Evolutionary conservation across 2,329 filamentous ascomycete species (phyloP).

Genomic region (Penicillium janthinellum): DNA sequence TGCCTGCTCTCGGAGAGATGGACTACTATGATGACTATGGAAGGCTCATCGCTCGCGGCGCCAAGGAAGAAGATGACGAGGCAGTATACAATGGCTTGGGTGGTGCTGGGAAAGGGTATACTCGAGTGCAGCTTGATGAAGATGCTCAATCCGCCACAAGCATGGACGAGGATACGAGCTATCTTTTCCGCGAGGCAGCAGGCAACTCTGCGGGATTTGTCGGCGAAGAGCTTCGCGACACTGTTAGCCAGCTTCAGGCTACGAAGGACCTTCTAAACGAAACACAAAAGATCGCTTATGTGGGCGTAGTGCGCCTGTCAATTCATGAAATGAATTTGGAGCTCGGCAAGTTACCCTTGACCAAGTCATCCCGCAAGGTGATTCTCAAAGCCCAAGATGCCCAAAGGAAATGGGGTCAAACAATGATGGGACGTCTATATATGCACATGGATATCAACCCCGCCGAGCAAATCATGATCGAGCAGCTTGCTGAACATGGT

Average conservation of each 20-base stretch:
- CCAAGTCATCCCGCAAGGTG: conserved; percentile 71
- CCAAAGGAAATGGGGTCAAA: conserved; percentile 94
- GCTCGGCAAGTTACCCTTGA: conserved; percentile 60
- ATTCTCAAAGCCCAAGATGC: conserved; percentile 71
- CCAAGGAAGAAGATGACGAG: conserved; percentile 68
- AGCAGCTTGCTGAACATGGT: conserved; percentile 90
- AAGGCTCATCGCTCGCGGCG: conserved; percentile 79
- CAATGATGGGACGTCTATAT: conserved; percentile 96
- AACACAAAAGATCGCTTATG: conserved; percentile 93
- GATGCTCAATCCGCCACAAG: conserved; percentile 92
- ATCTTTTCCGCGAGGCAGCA: conserved; percentile 79
- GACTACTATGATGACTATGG: conserved; percentile 97
- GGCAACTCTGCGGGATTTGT: conserved; percentile 64
- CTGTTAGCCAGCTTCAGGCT: conserved; percentile 86
- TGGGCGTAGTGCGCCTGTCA: conserved; percentile 81
- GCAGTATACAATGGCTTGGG: conserved; percentile 76
- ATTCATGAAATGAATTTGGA: conserved; percentile 76
- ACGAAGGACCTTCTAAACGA: conserved; percentile 96
- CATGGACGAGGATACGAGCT: conserved; percentile 95
- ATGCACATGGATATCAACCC: conserved; percentile 93
- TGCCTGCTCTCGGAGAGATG: conserved; percentile 90
- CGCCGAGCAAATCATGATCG: conserved; percentile 94
- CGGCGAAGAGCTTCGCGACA: conserved; percentile 82
- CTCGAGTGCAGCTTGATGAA: conserved; percentile 90
- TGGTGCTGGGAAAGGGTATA: conserved; percentile 93